A percentile compares a stretch with the other conserved stretches of the same genome.
phyloP scores from a whole-genome alignment of 345 rosid genomes.

The Aquilaria yunnanensis region DNA sequence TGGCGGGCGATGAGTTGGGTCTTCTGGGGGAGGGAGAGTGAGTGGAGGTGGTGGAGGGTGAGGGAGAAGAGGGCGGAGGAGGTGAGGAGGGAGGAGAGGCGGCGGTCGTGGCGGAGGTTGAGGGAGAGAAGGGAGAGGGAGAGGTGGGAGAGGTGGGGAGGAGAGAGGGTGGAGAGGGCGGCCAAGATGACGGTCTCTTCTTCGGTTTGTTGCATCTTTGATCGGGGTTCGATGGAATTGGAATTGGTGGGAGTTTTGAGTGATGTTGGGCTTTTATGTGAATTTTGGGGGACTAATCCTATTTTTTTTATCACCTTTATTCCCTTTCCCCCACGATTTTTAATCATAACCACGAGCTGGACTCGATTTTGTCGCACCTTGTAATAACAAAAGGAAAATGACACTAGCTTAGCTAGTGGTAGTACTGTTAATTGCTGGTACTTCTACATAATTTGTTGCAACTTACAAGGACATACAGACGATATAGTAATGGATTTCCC shows the following conservation, averaged over 20 bases:
- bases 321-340: neutral
- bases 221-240: conserved; percentile 31
- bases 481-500: neutral
- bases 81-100: conserved; percentile 63
- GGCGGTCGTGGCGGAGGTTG: conserved; percentile 50
- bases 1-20: conserved; percentile 73
- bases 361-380: neutral
- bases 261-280: conserved; percentile 13
- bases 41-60: conserved; percentile 70
- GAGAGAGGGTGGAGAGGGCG: conserved; percentile 55
- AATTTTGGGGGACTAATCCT: neutral
- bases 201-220: conserved; percentile 27
- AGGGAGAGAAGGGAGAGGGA: conserved; percentile 42
- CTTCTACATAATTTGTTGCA: conserved; percentile 2
- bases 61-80: conserved; percentile 71
- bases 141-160: conserved; percentile 44
- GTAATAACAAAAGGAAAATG: too few relatives aligned
- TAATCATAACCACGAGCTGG: neutral
- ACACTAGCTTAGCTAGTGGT: too few relatives aligned
- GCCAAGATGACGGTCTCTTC: conserved; percentile 45
- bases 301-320: neutral
- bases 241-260: conserved; percentile 15
- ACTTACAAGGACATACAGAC: neutral
- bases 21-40: conserved; percentile 61
- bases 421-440: neutral